These are phyloP conservation scores for Malus hybrid DNA, from an alignment of 331 rosid genomes.

Conservation along the genomic window DNA sequence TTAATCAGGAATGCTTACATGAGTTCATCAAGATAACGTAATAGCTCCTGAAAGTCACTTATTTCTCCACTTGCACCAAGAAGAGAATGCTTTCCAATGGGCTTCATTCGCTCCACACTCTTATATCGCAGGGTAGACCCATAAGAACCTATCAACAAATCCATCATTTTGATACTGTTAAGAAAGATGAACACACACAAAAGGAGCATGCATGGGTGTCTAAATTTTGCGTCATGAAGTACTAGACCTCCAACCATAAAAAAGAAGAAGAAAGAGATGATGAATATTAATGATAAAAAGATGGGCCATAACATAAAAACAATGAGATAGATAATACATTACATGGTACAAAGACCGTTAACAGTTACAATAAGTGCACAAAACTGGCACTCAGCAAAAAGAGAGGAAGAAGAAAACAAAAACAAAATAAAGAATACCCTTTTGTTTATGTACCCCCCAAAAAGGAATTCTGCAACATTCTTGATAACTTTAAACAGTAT, in stretches of 20 bases:
- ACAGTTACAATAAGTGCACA: background rate
- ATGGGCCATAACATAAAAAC: background rate
- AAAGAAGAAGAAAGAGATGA: background rate
- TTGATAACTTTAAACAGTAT: background rate
- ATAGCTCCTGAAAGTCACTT: constrained; percentile 82
- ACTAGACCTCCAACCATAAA: background rate
- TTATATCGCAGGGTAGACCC: constrained; percentile 85
- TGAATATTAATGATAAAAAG: background rate
- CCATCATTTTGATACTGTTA: background rate
- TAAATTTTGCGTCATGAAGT: background rate
- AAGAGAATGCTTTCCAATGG: constrained; percentile 79
- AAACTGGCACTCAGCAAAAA: background rate
- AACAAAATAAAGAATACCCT: background rate
- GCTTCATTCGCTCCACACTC: constrained; percentile 71
- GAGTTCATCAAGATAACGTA: constrained; percentile 66
- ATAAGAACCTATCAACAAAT: constrained; percentile 49
- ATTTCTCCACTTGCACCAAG: constrained; percentile 85
- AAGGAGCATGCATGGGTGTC: background rate
- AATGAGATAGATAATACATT: background rate
- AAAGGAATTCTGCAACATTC: background rate
- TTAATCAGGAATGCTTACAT: constrained; percentile 31
- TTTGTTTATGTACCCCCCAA: background rate
- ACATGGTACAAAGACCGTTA: background rate
- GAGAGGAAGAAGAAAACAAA: background rate
- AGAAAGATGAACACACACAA: background rate